Evolutionary conservation across 306 rosid species (phyloP).

Genomic region (Mucuna pruriens): DNA sequence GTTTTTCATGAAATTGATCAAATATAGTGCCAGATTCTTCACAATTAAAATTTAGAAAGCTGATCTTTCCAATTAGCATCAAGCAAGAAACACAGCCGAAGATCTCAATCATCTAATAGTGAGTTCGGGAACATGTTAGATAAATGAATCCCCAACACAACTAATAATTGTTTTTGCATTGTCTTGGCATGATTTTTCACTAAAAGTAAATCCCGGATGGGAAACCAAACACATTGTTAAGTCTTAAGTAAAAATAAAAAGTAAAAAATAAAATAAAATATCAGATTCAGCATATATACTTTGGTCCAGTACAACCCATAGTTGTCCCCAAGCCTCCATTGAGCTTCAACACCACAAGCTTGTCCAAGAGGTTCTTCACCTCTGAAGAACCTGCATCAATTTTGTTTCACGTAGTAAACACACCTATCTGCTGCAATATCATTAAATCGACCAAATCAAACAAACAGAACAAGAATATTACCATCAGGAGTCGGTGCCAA

Average conservation of each 20-base stretch:
- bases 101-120: constrained; percentile 6
- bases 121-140: no score
- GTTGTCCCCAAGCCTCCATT: constrained; percentile 97
- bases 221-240: no score
- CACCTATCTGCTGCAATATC: not conserved
- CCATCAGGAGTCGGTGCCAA: constrained; percentile 78
- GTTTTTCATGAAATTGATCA: constrained; percentile 5
- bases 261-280: not conserved
- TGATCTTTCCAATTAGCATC: not conserved
- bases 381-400: constrained; percentile 65
- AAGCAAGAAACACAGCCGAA: not conserved
- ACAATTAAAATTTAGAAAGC: not conserved
- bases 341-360: constrained; percentile 94
- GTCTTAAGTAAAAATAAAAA: not conserved
- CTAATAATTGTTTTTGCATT: no score
- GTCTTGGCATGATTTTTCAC: no score
- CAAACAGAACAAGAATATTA: constrained; percentile 11
- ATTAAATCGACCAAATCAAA: constrained; percentile 16
- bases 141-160: no score
- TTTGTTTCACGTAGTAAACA: constrained; percentile 49
- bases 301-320: constrained; percentile 96
- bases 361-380: constrained; percentile 76
- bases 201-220: no score
- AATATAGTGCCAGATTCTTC: not conserved
- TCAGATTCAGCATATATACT: constrained; percentile 61